Percentiles rank a stretch among this genome's conserved stretches.
phyloP scores from a whole-genome alignment of 2,329 filamentous ascomycete genomes.

The Ascochyta koolunga region DNA sequence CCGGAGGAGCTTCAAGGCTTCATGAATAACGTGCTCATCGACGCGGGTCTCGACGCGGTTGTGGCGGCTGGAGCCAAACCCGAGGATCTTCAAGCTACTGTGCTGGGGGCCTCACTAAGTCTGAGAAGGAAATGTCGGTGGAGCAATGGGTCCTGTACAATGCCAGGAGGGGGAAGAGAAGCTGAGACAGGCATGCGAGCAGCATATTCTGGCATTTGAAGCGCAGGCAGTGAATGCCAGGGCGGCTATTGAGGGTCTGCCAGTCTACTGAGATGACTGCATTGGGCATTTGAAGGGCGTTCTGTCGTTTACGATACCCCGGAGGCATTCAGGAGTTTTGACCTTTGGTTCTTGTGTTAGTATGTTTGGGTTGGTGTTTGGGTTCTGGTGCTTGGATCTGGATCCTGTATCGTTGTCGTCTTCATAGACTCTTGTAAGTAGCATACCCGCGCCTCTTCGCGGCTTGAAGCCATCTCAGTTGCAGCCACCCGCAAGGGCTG shows the following conservation, averaged over 20 bases:
- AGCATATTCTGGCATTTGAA: conserved; percentile 82
- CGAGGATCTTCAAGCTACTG: conserved; percentile 54
- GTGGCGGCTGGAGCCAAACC: conserved; percentile 21
- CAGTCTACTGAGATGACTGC: conserved; percentile 17
- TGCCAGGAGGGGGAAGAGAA: conserved; percentile 80
- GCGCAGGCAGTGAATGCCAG: conserved; percentile 80
- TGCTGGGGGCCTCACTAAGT: conserved; percentile 69
- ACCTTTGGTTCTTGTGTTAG: background rate
- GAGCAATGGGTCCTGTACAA: conserved; percentile 91
- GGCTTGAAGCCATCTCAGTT: conserved; percentile 26
- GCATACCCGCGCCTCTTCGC: conserved; percentile 11
- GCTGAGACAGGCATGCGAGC: conserved; percentile 80
- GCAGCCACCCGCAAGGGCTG: conserved; percentile 29
- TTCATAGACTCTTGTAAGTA: background rate
- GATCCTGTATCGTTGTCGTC: background rate
- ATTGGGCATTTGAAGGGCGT: conserved; percentile 11
- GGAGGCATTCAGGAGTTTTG: conserved; percentile 13
- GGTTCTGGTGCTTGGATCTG: background rate
- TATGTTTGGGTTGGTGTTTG: background rate
- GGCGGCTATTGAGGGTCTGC: conserved; percentile 68
- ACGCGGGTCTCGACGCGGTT: conserved; percentile 41
- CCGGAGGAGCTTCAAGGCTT: conserved; percentile 27
- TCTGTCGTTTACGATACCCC: conserved; percentile 34
- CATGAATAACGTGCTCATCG: conserved; percentile 37
- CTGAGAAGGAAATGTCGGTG: conserved; percentile 88